Evolutionary conservation across 2,329 filamentous ascomycete species (phyloP), one percentile per base, ranked within the genome.

Genomic region (Xylaria sp.): DNA sequence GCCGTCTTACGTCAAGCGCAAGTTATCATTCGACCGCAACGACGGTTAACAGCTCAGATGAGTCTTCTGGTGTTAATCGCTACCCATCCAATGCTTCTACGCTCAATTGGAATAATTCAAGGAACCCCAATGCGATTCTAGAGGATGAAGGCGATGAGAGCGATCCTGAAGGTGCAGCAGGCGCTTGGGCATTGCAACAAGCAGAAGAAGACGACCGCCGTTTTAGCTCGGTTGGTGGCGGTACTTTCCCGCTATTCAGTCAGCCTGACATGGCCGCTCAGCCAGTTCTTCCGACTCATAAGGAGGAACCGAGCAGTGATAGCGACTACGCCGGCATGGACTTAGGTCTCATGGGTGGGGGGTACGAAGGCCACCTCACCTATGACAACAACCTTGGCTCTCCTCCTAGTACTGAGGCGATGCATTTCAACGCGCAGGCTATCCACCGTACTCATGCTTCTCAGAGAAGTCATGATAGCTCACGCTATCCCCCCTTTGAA

Each of bases 151-250:
- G 85, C 13, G 92, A 95, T 63, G 93, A 97, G 59, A 97, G 93
- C 76, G 95, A 98, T 77, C 90, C 92, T 0, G 95, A 98, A 79
- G 95, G 92, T 23, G 90, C 92, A 47, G 93, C 93, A 69, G 95
- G 96, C 18, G 82, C 97, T 60, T 88, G 92, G 77, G 94, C 94
- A 72, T 89, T 98, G 86, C 90, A 90, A 67, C 89, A 94, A 81
- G 94, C 93, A 4, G 93, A 97, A 69, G 88, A 93, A 78, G 92
- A 97, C 68, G 89, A 90, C 60, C 88, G 89, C 59, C 85, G 87
- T 66, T 87, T 88, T 73, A 90, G 87, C 75, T 84, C 73, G 9
- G 67, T 68, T 8, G 68, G 65, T 40, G 67, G 86, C 72, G 84
- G 83, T 73, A 82, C 85, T 21, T 85, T 88, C 85, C 77, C 84